Evolutionary conservation across 257 asterid genomes (phyloP), one percentile per base, ranked within the genome.

Genomic region (Marsdenia floribunda): DNA sequence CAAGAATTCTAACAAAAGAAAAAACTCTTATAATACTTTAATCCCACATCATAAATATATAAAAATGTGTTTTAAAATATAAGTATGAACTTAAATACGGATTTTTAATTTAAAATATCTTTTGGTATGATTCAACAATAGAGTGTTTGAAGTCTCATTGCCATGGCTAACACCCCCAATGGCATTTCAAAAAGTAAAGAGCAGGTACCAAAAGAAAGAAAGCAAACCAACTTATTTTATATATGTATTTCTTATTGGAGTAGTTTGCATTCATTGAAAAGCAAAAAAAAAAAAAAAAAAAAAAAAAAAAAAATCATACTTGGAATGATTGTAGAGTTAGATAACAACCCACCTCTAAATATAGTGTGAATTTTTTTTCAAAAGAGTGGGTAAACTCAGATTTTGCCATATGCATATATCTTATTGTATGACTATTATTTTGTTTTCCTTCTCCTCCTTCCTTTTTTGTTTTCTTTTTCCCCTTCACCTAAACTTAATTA

Each of bases 161-260:
- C 52, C 21, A 68, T 19, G 57, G 72, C 65, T 64, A 18, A 18
- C 18, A 18, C 18, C 72, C 72, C 78, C 52, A 49, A 44, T 47
- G 49, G 40, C 66, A n/a, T 33, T 65, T 65, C 42, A 50, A 33
- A 5, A 64, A 26, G 22, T 10, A 11, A 44, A 47, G 66, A 37
- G 73, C 78, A 75, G 73, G 72, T 75, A 65, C 15, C 73, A 74
- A 74, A 64, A 37, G 55, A 65, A 74, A 64, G 4, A 38, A 38
- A 38, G 42, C 4, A 38, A 38, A 38, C 42, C 42, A 44, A 44
- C 12, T 15, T 35, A 29, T 22, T 7, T 3, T 6, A 29, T 29
- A 29, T n/a, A 14, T 49, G 4, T 52, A 49, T 66, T 52, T 52
- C 54, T 52, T 37, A 38, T 44, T 60, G 78, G 46, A 52, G 78